A percentile compares a stretch with the other conserved stretches of the same genome.
phyloP scores from a whole-genome alignment of 495 filamentous ascomycete genomes.

The Massariosphaeria phaeospora region DNA sequence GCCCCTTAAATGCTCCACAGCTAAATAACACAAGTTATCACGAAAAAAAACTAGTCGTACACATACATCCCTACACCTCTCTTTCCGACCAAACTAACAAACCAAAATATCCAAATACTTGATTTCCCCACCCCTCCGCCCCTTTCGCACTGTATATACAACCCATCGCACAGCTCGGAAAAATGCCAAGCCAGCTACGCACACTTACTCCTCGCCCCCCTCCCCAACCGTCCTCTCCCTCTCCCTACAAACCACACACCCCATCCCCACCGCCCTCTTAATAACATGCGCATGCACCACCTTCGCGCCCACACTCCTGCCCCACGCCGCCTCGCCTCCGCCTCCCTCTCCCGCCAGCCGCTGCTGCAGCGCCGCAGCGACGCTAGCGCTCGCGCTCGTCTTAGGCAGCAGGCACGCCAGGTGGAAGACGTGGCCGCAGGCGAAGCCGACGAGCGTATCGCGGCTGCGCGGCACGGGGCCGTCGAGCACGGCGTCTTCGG shows the following conservation, averaged over 20 bases:
- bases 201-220: neutral
- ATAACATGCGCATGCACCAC: conserved; percentile 83
- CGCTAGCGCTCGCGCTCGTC: conserved; percentile 22
- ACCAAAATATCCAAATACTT: too few relatives aligned
- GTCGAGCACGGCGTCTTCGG: conserved; percentile 7
- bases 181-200: too few relatives aligned
- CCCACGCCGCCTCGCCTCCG: too few relatives aligned
- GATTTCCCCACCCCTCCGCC: too few relatives aligned
- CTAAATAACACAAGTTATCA: too few relatives aligned
- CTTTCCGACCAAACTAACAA: too few relatives aligned
- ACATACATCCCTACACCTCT: too few relatives aligned
- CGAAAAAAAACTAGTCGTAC: too few relatives aligned
- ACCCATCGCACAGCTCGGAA: too few relatives aligned
- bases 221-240: conserved; percentile 1
- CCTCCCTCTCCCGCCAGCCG: conserved; percentile 44
- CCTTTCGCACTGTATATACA: conserved; percentile 1
- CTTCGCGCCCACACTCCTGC: conserved; percentile 69
- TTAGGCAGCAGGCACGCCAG: conserved; percentile 66
- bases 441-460: conserved; percentile 82
- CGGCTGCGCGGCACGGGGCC: conserved; percentile 18
- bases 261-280: conserved; percentile 23
- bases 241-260: conserved; percentile 30
- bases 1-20: too few relatives aligned
- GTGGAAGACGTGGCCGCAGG: conserved; percentile 89
- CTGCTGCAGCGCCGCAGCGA: conserved; percentile 42